Conservation (phyloP, 2,329 filamentous ascomycete genomes). For the Arthrobotrys pseudoclavata region DNA sequence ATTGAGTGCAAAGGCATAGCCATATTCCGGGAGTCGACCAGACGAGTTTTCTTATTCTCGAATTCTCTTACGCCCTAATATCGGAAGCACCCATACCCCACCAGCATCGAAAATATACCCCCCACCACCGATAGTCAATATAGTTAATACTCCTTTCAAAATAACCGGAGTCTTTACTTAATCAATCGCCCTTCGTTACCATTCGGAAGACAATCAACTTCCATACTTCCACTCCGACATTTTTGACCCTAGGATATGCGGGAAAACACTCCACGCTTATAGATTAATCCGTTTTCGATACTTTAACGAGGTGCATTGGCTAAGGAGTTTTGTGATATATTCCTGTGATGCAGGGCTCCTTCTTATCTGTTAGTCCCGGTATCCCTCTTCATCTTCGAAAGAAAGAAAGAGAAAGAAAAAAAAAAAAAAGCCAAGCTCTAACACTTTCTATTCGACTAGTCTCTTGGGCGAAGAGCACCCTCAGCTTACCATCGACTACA, state of each 20-base stretch:
- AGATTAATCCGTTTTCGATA: not conserved
- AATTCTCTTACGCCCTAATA: not conserved
- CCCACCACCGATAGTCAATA: not conserved
- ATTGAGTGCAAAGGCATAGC: not conserved
- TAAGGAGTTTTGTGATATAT: not conserved
- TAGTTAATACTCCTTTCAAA: too few relatives aligned
- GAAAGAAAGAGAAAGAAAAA: not conserved
- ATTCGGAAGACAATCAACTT: not conserved
- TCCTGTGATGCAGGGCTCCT: slow-evolving; percentile 42
- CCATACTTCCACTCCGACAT: too few relatives aligned
- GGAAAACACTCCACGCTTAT: not conserved
- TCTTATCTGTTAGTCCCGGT: slow-evolving; percentile 38
- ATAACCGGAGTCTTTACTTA: too few relatives aligned
- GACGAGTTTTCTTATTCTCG: not conserved
- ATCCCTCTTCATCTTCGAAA: not conserved
- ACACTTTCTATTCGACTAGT: slow-evolving; percentile 6
- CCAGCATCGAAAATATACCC: not conserved
- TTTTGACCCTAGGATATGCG: not conserved
- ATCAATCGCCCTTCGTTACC: too few relatives aligned
- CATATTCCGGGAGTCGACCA: not conserved
- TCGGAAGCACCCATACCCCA: not conserved
- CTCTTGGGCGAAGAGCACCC: slow-evolving; percentile 31
- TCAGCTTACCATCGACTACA: slow-evolving; percentile 13
- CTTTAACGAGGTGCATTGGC: not conserved
- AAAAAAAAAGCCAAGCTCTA: not conserved